A percentile compares a stretch with the other conserved stretches of the same genome.
Evolutionary conservation across 1,139 yeast species (phyloP).

Genomic region (Diutina mesorugosa): DNA sequence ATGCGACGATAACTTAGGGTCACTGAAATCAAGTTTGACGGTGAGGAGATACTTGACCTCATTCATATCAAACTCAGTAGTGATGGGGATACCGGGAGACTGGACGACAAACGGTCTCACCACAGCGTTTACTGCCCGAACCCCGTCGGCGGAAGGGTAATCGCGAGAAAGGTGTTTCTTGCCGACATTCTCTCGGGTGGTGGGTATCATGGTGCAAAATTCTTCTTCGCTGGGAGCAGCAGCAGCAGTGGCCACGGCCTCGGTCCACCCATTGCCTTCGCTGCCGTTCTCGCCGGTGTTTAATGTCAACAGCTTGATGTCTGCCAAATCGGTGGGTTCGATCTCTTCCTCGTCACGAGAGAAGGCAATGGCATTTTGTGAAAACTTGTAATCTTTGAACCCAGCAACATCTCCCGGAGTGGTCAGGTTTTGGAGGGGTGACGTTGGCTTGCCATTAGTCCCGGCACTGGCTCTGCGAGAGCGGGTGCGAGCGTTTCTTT

Average conservation of each 20-base stretch:
- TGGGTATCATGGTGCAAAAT: not conserved
- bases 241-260: not conserved
- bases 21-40: conserved; percentile 15
- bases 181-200: not conserved
- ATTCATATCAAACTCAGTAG: conserved; percentile 43
- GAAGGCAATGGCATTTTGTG: not conserved
- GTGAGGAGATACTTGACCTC: conserved; percentile 34
- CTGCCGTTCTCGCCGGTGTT: not conserved
- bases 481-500: not conserved
- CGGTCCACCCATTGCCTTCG: not conserved
- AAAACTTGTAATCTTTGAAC: not conserved
- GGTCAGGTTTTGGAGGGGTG: not conserved
- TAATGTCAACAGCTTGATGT: not conserved
- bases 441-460: not conserved
- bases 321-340: not conserved
- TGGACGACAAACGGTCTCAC: conserved; percentile 62
- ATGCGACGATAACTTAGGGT: conserved; percentile 8
- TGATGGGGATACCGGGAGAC: conserved; percentile 37
- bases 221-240: not conserved
- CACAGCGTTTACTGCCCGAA: conserved; percentile 58
- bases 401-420: not conserved
- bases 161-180: not conserved
- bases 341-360: not conserved
- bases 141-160: conserved; percentile 42
- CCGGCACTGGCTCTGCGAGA: not conserved